Evolutionary conservation across 805 yeast genomes (phyloP).

Genomic region (Wickerhamomyces bovis): DNA sequence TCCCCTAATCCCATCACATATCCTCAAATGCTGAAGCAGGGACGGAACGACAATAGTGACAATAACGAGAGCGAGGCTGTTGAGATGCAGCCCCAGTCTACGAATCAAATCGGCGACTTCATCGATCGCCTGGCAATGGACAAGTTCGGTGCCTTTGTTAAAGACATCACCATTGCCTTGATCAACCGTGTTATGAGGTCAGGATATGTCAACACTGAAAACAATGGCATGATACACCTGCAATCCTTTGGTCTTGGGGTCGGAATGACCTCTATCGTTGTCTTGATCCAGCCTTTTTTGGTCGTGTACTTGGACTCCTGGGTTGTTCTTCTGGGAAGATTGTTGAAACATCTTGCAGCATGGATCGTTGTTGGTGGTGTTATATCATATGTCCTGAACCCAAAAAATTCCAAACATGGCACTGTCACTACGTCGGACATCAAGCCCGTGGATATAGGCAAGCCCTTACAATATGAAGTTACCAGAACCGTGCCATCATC

Average conservation of each 20-base stretch:
- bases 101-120: slow-evolving; percentile 1
- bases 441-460: slow-evolving; percentile 1
- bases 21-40: not conserved
- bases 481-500: slow-evolving; percentile 7
- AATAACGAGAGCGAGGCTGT: too few relatives aligned
- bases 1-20: not conserved
- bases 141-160: slow-evolving; percentile 1
- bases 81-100: not conserved
- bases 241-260: slow-evolving; percentile 23
- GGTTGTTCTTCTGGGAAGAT: slow-evolving; percentile 14
- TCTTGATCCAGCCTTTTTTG: slow-evolving; percentile 21
- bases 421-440: not conserved
- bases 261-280: slow-evolving; percentile 9
- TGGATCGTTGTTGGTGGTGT: slow-evolving; percentile 15
- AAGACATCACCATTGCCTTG: not conserved
- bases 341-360: slow-evolving; percentile 15
- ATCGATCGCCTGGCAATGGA: slow-evolving; percentile 13
- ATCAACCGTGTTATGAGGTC: slow-evolving; percentile 12
- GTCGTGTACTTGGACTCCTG: slow-evolving; percentile 20
- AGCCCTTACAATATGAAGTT: slow-evolving; percentile 17
- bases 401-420: not conserved
- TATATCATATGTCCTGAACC: slow-evolving; percentile 13
- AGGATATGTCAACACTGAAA: slow-evolving; percentile 15
- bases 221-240: slow-evolving; percentile 22
- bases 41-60: not conserved